Evolutionary conservation across 306 rosid species (phyloP).

Genomic region (Vigna radiata): DNA sequence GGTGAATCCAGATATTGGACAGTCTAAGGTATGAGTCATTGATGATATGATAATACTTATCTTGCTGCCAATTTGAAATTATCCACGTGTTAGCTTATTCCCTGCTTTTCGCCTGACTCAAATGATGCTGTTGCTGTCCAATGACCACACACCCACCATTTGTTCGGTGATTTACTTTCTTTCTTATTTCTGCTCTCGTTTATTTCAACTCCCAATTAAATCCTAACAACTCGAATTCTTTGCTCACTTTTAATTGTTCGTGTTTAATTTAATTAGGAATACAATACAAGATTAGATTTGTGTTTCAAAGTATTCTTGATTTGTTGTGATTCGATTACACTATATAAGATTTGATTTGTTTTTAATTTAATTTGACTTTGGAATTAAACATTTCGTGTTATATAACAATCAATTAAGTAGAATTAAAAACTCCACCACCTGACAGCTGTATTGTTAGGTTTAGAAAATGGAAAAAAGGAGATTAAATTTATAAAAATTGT

Average conservation of each 20-base stretch:
- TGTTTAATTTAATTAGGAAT: neutral
- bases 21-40: neutral
- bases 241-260: neutral
- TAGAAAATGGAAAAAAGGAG: too few relatives aligned
- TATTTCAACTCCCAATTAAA: neutral
- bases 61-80: neutral
- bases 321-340: too few relatives aligned
- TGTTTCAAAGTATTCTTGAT: neutral
- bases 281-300: neutral
- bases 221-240: neutral
- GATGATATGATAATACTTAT: neutral
- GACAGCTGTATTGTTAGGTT: neutral
- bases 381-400: neutral
- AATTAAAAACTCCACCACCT: neutral
- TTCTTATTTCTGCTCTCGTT: neutral
- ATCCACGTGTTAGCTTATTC: neutral
- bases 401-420: neutral
- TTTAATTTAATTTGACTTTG: constrained; percentile 1
- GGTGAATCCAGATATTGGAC: neutral
- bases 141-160: neutral
- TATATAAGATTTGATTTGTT: neutral
- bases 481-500: too few relatives aligned
- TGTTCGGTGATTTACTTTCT: neutral
- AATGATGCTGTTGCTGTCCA: constrained; percentile 13
- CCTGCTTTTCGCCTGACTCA: constrained; percentile 10